Base-by-base conservation (phyloP, 2,329 filamentous ascomycete genomes). In the Ceratocystis smalleyi region DNA sequence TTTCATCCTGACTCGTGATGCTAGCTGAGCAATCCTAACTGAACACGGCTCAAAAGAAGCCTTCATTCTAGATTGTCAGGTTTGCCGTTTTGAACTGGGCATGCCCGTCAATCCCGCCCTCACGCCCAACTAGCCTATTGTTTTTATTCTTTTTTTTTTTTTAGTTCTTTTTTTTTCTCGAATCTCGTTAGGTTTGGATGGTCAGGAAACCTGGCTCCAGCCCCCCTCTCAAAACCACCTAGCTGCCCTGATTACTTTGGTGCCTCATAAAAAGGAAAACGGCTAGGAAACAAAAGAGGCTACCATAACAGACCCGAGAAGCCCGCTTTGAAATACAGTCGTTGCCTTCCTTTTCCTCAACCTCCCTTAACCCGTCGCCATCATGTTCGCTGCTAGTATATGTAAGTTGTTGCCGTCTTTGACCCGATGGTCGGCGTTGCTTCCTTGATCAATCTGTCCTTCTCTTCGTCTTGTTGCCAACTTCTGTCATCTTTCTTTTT, bases 301-400 rank as follows among this genome's bases (percentile, higher is more conserved):
- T n/a, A 8, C 54, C 30, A 57, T 15, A 57, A 32, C 30, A 35
- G 3, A 35, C 15, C 54, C 54, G 27, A 57, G 27, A 15, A 17
- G 32, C 27, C 54, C 54, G 27, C 54, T 5, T 57, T 7, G 10
- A 24, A 30, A n/a, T 57, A 7, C 54, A 27, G 24, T 35, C 19
- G 17, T 8, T 35, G 7, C 35, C 35, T 15, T 35, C 27, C 27
- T 32, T 10, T 15, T 35, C 27, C 27, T 32, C 30, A 32, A n/a
- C 32, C 5, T 51, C 5, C 47, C 10, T n/a, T 51, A 19, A n/a
- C 22, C 47, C 8, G 7, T 51, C 27, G 17, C 54, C 8, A 5
- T 30, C 54, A 57, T 57, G 54, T 57, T 57, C 54, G 54, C 54
- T 57, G 54, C 54, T 35, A 57, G 54, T n/a, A 57, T 57, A 32